Evolutionary conservation across 2,329 filamentous ascomycete species (phyloP).

Genomic region (Biscogniauxia sp.): DNA sequence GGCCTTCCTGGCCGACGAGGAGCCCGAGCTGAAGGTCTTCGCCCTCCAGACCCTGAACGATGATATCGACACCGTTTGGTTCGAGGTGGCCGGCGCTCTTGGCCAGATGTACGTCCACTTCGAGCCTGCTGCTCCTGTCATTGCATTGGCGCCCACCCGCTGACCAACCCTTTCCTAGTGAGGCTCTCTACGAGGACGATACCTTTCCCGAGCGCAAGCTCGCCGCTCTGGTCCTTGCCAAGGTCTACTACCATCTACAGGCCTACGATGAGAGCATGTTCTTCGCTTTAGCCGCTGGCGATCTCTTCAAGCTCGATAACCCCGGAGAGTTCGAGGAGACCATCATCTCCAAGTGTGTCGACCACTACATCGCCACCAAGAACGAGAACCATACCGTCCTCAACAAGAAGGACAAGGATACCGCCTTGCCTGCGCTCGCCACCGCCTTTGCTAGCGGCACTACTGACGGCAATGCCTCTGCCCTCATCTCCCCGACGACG

Average conservation of each 20-base stretch:
- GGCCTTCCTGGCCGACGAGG: slow-evolving; percentile 92
- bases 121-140: slow-evolving; percentile 6
- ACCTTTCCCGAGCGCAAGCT: slow-evolving; percentile 90
- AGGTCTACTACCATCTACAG: slow-evolving; percentile 98
- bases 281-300: slow-evolving; percentile 90
- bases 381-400: slow-evolving; percentile 49
- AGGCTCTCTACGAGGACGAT: slow-evolving; percentile 96
- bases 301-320: slow-evolving; percentile 89
- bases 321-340: slow-evolving; percentile 97
- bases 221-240: slow-evolving; percentile 89
- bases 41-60: slow-evolving; percentile 93
- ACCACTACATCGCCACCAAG: slow-evolving; percentile 87
- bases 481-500: slow-evolving; percentile 81
- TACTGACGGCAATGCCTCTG: slow-evolving; percentile 63
- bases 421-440: slow-evolving; percentile 66
- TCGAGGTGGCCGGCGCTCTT: slow-evolving; percentile 88
- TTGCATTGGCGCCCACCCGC: slow-evolving; percentile 1
- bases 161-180: slow-evolving; percentile 52
- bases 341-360: slow-evolving; percentile 96
- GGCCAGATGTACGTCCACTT: slow-evolving; percentile 73
- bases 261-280: slow-evolving; percentile 99
- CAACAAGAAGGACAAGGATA: slow-evolving; percentile 31
- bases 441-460: slow-evolving; percentile 72
- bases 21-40: slow-evolving; percentile 90
- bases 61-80: slow-evolving; percentile 96